Percentiles rank a stretch among this genome's conserved stretches.
Evolutionary conservation across 2,329 filamentous ascomycete genomes (phyloP).

Genomic region (Trichoderma harzianum): DNA sequence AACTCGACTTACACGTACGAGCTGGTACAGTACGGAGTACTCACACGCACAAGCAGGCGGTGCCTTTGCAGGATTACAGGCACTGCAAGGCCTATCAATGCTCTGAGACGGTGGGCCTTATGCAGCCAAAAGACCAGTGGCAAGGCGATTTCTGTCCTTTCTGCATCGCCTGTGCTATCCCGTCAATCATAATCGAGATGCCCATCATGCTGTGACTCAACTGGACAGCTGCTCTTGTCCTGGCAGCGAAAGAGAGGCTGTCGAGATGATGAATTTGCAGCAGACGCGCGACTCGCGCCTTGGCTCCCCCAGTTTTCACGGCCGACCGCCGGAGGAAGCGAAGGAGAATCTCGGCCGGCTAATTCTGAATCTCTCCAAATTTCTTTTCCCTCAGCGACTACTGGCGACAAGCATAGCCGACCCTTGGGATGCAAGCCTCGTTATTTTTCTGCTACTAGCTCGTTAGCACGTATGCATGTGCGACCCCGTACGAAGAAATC

Average conservation of each 20-base stretch:
- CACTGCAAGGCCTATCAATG: background rate
- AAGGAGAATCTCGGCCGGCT: conserved; percentile 14
- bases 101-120: background rate
- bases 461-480: background rate
- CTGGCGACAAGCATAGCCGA: background rate
- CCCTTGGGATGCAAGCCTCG: background rate
- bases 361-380: background rate
- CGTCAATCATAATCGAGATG: background rate
- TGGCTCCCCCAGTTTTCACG: conserved; percentile 1
- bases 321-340: conserved; percentile 15
- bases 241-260: background rate
- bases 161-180: background rate
- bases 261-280: background rate
- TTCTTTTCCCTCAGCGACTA: background rate
- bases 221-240: background rate
- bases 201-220: background rate
- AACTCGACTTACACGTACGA: background rate
- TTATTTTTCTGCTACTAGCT: background rate
- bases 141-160: background rate
- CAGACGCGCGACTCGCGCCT: conserved; percentile 6
- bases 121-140: conserved; percentile 12
- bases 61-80: background rate
- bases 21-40: background rate
- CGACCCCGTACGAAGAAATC: background rate
- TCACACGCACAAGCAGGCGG: background rate